A percentile compares a stretch with the other conserved stretches of the same genome.
These are phyloP conservation scores for Amanita polypyramis DNA, from an alignment of 768 basidiomycete genomes.

Conservation along the genomic window DNA sequence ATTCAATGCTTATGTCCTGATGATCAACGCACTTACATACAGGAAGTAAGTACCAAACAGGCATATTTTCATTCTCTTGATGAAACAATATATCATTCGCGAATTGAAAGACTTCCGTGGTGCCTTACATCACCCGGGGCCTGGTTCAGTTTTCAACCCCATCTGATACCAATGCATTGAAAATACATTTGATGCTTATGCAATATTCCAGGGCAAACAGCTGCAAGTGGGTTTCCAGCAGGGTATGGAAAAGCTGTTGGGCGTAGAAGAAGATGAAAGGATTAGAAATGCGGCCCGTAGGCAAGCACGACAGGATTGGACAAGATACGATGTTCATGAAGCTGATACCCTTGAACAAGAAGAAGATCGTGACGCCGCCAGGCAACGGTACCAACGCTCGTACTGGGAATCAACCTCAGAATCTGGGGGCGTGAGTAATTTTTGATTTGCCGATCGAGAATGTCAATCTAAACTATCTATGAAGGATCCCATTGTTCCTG, in stretches of 20 bases:
- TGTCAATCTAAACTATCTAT: constrained; percentile 3
- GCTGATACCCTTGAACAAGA: constrained; percentile 54
- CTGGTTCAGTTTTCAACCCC: constrained; percentile 70
- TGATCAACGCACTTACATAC: constrained; percentile 6
- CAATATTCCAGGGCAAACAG: constrained; percentile 35
- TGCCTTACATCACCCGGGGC: constrained; percentile 51
- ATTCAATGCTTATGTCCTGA: constrained; percentile 11
- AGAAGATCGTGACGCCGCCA: constrained; percentile 43
- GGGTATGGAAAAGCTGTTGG: constrained; percentile 77
- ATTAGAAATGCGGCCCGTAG: not conserved
- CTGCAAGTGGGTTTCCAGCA: constrained; percentile 71
- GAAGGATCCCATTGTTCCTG: constrained; percentile 56
- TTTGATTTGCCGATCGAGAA: constrained; percentile 7
- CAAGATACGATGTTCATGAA: constrained; percentile 39
- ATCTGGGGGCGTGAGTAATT: constrained; percentile 40
- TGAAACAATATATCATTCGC: constrained; percentile 63
- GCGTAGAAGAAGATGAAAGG: constrained; percentile 27
- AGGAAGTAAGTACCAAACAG: constrained; percentile 27
- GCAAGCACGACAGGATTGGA: constrained; percentile 8
- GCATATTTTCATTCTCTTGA: constrained; percentile 19
- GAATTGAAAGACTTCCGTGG: constrained; percentile 47
- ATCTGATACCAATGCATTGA: constrained; percentile 35
- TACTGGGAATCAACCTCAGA: constrained; percentile 79
- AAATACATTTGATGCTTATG: not conserved
- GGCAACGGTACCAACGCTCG: constrained; percentile 55